Percentiles rank a stretch among this genome's conserved stretches.
Evolutionary conservation across 2,329 filamentous ascomycete genomes (phyloP).

Genomic region (Fusarium goolgardi): DNA sequence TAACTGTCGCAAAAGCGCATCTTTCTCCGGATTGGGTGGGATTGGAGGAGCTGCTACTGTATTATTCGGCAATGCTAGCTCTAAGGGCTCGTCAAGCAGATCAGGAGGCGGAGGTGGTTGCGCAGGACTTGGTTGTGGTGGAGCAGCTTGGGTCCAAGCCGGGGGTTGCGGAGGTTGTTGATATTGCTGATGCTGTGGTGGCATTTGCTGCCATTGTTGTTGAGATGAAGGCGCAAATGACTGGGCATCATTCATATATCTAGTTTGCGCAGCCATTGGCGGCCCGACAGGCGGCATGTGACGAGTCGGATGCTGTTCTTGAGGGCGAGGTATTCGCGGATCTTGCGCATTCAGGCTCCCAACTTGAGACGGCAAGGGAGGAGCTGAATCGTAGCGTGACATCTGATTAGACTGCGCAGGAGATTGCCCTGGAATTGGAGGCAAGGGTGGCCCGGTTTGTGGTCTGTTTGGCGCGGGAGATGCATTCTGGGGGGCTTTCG

Average conservation of each 20-base stretch:
- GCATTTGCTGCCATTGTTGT: constrained; percentile 45
- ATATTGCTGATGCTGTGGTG: constrained; percentile 32
- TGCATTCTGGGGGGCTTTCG: constrained; percentile 61
- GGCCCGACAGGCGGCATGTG: constrained; percentile 32
- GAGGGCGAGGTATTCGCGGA: constrained; percentile 27
- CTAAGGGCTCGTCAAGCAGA: constrained; percentile 67
- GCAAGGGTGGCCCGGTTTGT: constrained; percentile 49
- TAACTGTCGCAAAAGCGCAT: constrained; percentile 82
- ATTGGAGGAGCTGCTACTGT: constrained; percentile 81
- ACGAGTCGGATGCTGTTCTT: constrained; percentile 36
- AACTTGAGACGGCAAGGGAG: constrained; percentile 57
- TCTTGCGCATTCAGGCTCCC: constrained; percentile 23
- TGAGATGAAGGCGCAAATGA: constrained; percentile 31
- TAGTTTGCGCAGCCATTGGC: constrained; percentile 26
- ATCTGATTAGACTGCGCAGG: constrained; percentile 36
- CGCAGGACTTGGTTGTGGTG: constrained; percentile 38
- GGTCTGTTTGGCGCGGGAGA: constrained; percentile 41
- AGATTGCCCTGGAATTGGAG: constrained; percentile 39
- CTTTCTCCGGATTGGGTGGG: constrained; percentile 95
- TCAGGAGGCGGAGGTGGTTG: constrained; percentile 59
- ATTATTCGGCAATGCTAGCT: constrained; percentile 61
- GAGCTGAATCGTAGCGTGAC: constrained; percentile 62
- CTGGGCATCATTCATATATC: constrained; percentile 37
- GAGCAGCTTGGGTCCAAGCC: constrained; percentile 44
- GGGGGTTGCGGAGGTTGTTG: constrained; percentile 42